phyloP scores from a whole-genome alignment of 1,139 yeast genomes.

The Zhuliangozyma parablackwelliae region DNA sequence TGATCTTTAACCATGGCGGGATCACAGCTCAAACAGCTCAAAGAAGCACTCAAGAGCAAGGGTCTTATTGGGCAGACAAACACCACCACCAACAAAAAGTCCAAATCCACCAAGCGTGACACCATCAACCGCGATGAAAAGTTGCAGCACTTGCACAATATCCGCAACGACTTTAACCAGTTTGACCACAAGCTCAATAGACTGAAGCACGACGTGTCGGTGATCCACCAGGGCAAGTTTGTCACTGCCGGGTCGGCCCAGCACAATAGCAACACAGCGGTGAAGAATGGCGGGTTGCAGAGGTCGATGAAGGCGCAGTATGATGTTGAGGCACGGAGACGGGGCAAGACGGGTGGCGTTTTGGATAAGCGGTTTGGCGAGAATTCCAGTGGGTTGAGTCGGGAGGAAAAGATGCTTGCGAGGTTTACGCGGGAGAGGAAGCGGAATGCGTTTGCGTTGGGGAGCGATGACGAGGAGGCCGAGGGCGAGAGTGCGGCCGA shows the following conservation, averaged over 20 bases:
- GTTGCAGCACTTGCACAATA: constrained; percentile 50
- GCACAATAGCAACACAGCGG: constrained; percentile 33
- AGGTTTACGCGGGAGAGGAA: constrained; percentile 85
- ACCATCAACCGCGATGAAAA: constrained; percentile 69
- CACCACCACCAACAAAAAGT: constrained; percentile 44
- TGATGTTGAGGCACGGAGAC: constrained; percentile 54
- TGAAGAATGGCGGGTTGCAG: constrained; percentile 71
- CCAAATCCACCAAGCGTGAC: constrained; percentile 35
- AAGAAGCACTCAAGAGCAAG: constrained; percentile 67
- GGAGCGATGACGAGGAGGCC: constrained; percentile 62
- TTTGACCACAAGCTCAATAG: constrained; percentile 76
- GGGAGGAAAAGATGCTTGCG: constrained; percentile 92
- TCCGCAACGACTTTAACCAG: constrained; percentile 82
- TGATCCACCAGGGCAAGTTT: constrained; percentile 48
- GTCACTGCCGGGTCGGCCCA: constrained; percentile 55
- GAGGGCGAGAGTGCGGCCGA: constrained; percentile 38
- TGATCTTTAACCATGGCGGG: constrained; percentile 59
- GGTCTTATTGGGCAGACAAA: constrained; percentile 85
- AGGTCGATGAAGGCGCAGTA: constrained; percentile 66
- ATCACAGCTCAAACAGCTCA: constrained; percentile 80
- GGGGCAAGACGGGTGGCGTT: constrained; percentile 74
- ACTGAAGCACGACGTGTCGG: constrained; percentile 62
- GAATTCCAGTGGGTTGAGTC: constrained; percentile 60
- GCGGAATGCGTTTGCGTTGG: constrained; percentile 59
- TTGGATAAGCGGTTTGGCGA: constrained; percentile 93